Evolutionary conservation across 768 basidiomycete species (phyloP), one percentile per base, ranked within the genome.

Genomic region (Mycena chlorophos): DNA sequence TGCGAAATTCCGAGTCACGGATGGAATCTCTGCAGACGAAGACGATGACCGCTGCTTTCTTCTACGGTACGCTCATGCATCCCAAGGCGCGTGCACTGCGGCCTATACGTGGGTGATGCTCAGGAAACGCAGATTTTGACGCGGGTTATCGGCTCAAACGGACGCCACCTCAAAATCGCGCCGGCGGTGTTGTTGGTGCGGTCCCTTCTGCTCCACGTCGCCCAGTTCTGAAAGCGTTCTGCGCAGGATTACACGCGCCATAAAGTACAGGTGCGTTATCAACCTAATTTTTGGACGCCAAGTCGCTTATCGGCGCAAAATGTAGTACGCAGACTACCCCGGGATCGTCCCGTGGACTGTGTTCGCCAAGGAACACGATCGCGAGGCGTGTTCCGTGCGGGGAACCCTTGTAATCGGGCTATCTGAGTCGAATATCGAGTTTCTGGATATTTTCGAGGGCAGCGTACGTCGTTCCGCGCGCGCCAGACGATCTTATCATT

Each of bases 231-330:
- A n/a, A n/a, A n/a, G n/a, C n/a, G n/a, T n/a, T n/a, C n/a, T n/a
- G n/a, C n/a, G n/a, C 60, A 93, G 88, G 84, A 87, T 38, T 83
- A 89, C 71, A 94, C 91, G 2, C 78, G 94, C 3, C 91, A 96
- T 67, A 81, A 84, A 67, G 82, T 95, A 57, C 82, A 85, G 66
- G 88, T 87, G 69, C 51, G 68, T 34, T 22, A 13, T 26, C 20
- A 42, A 13, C 25, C 23, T 8, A 14, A 40, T 22, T 29, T 22
- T 22, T 13, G 29, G 5, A 37, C 13, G 28, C 29, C 45, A 23
- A 45, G 37, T 37, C 54, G 28, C 23, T 45, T 55, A 5, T 20
- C 19, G 13, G 3, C 26, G 28, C 54, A n/a, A n/a, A n/a, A n/a
- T n/a, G n/a, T n/a, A 89, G 87, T 54, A 64, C 39, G 85, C 77